A percentile compares a stretch with the other conserved stretches of the same genome.
phyloP scores from a whole-genome alignment of 225 moss, liverwort and hornwort genomes.

The Rhytidiadelphus loreus region DNA sequence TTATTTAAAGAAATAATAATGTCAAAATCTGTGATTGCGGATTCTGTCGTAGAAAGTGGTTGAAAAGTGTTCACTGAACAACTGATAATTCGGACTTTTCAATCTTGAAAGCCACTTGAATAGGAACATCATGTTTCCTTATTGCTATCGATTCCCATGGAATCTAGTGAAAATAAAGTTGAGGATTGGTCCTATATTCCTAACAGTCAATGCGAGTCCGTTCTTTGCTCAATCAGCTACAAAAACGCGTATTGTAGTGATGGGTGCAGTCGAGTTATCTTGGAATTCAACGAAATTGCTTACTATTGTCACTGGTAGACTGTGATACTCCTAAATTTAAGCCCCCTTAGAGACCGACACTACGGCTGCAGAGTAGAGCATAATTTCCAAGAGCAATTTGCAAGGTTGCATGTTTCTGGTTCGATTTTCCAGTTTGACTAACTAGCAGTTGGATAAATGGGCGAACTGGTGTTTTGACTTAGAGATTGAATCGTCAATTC shows the following conservation, averaged over 20 bases:
- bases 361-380: no score
- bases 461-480: no score
- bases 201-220: neutral
- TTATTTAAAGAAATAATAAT: neutral
- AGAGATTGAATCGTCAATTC: neutral
- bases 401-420: no score
- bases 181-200: neutral
- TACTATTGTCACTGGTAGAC: neutral
- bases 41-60: neutral
- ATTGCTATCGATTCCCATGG: neutral
- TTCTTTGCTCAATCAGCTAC: neutral
- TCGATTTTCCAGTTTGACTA: neutral
- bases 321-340: neutral
- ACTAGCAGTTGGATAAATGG: neutral
- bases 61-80: neutral
- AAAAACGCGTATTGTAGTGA: neutral
- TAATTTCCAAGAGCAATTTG: neutral
- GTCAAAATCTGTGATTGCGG: neutral
- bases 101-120: neutral
- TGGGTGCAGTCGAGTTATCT: neutral
- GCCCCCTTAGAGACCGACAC: no score
- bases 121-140: neutral
- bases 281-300: neutral
- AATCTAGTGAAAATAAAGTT: constrained; percentile 4
- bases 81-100: neutral